Conservation (phyloP, 306 rosid genomes). For the Fragaria vesca region DNA sequence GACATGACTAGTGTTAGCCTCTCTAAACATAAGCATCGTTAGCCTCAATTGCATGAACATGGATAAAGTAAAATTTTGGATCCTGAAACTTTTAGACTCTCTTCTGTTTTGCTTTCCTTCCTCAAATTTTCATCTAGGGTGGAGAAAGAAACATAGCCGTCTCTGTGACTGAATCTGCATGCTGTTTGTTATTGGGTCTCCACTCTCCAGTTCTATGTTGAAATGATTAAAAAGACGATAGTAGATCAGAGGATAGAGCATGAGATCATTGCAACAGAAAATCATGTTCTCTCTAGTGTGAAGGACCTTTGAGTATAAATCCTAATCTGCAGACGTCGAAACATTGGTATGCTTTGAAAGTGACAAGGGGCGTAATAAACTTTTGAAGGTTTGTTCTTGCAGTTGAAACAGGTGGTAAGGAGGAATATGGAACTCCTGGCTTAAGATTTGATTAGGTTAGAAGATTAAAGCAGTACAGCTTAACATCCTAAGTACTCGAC, state of each 20-base stretch:
- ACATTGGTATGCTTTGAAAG: neutral
- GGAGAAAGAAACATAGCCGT: neutral
- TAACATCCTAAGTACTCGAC: slow-evolving; percentile 6
- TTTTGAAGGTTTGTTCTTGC: neutral
- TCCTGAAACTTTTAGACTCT: neutral
- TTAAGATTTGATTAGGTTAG: slow-evolving; percentile 10
- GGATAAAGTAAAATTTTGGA: too few relatives aligned
- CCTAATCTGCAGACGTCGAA: neutral
- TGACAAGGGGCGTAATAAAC: neutral
- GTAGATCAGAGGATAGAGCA: neutral
- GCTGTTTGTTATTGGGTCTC: neutral
- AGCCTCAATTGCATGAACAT: too few relatives aligned
- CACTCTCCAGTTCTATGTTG: neutral
- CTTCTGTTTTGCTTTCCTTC: neutral
- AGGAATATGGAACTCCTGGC: slow-evolving; percentile 6
- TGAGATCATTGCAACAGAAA: too few relatives aligned
- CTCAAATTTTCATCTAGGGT: neutral
- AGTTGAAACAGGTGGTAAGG: neutral
- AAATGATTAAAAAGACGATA: too few relatives aligned
- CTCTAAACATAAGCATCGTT: too few relatives aligned
- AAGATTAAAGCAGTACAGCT: neutral
- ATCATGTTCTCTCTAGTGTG: neutral
- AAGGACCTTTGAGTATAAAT: neutral
- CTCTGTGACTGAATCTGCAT: neutral
- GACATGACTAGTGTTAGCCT: too few relatives aligned